Evolutionary conservation across 805 yeast genomes (phyloP).

Genomic region (Saccharomycopsis sp.): DNA sequence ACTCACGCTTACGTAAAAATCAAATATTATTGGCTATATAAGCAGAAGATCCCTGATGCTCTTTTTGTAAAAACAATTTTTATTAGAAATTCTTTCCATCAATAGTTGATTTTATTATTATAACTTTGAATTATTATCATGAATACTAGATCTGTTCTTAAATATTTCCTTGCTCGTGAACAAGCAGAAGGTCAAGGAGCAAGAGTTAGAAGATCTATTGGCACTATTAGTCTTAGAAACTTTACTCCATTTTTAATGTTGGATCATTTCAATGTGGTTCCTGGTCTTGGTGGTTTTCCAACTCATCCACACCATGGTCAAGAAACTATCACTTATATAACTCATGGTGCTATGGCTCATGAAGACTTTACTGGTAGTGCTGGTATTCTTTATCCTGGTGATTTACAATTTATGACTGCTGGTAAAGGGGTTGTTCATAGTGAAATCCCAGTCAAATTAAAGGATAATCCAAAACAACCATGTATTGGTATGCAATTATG

Average conservation of each 20-base stretch:
- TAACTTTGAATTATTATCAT: too few species aligned
- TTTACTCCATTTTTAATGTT: constrained; percentile 76
- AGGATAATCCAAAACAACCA: constrained; percentile 32
- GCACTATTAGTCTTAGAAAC: constrained; percentile 54
- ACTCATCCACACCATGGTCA: constrained; percentile 81
- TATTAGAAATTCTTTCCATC: too few species aligned
- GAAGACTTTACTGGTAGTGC: constrained; percentile 82
- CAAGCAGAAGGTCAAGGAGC: constrained; percentile 89
- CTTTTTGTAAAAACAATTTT: too few species aligned
- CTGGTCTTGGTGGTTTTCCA: constrained; percentile 67
- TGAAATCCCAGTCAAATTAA: constrained; percentile 65
- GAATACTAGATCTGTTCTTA: constrained; percentile 35
- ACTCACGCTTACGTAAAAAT: too few species aligned
- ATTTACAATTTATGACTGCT: constrained; percentile 89
- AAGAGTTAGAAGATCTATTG: constrained; percentile 70
- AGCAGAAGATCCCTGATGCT: too few species aligned
- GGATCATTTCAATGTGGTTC: constrained; percentile 61
- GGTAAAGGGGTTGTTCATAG: constrained; percentile 81
- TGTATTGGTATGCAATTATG: constrained; percentile 72
- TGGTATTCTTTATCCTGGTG: constrained; percentile 72
- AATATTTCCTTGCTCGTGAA: constrained; percentile 47
- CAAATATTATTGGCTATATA: too few species aligned
- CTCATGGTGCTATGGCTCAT: constrained; percentile 62
- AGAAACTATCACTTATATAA: constrained; percentile 64
- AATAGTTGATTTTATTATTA: too few species aligned